Percentiles rank a stretch among this genome's conserved stretches.
Evolutionary conservation across 2,329 filamentous ascomycete species (phyloP).

Genomic region (Furcasterigmium sp.): DNA sequence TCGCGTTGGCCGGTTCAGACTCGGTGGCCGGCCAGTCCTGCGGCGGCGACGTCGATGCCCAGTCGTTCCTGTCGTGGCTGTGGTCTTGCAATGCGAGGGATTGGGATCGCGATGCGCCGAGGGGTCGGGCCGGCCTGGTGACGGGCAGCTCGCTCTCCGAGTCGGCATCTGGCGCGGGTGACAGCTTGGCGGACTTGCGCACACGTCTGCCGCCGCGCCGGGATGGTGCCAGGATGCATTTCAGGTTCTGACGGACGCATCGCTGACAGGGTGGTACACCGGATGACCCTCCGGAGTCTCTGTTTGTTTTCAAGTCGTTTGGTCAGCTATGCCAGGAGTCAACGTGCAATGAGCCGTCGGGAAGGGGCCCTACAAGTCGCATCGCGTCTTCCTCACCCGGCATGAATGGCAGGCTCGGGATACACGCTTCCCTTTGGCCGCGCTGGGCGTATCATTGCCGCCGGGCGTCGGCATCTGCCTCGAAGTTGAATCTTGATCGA

Average conservation of each 20-base stretch:
- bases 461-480: no score
- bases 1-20: no score
- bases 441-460: neutral
- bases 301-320: no score
- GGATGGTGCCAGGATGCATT: conserved; percentile 34
- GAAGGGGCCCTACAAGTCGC: conserved; percentile 21
- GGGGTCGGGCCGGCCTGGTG: neutral
- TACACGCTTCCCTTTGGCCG: conserved; percentile 19
- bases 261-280: conserved; percentile 29
- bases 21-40: conserved; percentile 10
- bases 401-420: conserved; percentile 25
- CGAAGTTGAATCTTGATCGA: no score
- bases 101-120: neutral
- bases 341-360: conserved; percentile 2
- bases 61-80: conserved; percentile 5
- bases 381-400: conserved; percentile 23
- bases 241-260: conserved; percentile 28
- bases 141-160: neutral
- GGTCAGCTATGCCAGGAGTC: no score
- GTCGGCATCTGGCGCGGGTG: conserved; percentile 1
- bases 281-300: conserved; percentile 26
- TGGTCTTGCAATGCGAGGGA: neutral
- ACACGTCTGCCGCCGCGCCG: conserved; percentile 30
- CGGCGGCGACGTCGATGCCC: conserved; percentile 11
- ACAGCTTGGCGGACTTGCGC: conserved; percentile 6